Base-by-base conservation (phyloP, 768 basidiomycete species). In the Hericium alpestre region DNA sequence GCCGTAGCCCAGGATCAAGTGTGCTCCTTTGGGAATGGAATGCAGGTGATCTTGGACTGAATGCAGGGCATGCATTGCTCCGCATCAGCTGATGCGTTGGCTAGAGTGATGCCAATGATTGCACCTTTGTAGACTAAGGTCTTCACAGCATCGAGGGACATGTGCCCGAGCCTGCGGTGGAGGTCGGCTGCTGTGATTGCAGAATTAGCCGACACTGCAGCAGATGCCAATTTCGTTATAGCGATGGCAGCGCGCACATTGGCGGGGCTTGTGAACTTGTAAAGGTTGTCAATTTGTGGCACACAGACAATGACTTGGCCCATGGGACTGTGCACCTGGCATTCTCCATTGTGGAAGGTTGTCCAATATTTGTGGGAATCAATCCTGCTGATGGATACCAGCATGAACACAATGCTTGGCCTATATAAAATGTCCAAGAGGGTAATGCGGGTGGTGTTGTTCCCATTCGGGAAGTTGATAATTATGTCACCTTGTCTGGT, bases 41-140 rank as follows among this genome's bases (percentile, higher is more conserved):
- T 6, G 23, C 43, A 15, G 1, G 27, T 37, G 7, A 18, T 13
- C 22, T 55, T 55, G 1, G 54, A 23, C 10, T 37, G 23, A 16
- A n/a, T 12, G 54, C 54, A 55, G 4, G 40, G 13, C 7, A 18
- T 22, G 53, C 53, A 54, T n/a, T n/a, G n/a, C n/a, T n/a, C n/a
- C 11, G 38, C 9, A 27, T n/a, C 46, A 6, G n/a, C 54, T 12
- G 23, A 13, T 16, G 23, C 20, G 16, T 55, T 15, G 41, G 46
- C 5, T 3, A 55, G 46, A 1, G 16, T 13, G 1, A 55, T 20
- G 15, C 54, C 23, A 4, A 23, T 39, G 2, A 55, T n/a, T 15
- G 37, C 15, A 5, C 54, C 54, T 16, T 46, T 12, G 3, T 18
- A 3, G 15, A 55, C 54, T 4, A 54, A 56, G 56, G 61, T 64